Evolutionary conservation across 805 yeast species (phyloP).

Genomic region (Metschnikowia proteae): DNA sequence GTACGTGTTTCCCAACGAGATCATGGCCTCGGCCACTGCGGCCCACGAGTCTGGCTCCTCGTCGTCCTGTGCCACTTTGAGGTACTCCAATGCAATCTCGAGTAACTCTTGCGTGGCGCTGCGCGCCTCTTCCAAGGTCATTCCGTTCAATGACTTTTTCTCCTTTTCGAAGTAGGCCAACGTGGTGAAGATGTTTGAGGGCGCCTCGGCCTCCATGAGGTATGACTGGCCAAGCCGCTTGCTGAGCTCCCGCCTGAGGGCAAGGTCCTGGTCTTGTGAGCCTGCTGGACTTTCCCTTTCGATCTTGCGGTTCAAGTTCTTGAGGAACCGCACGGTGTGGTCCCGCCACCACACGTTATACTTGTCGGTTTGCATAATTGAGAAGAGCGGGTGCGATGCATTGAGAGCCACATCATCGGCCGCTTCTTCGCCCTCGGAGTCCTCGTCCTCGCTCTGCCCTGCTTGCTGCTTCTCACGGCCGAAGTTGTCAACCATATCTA

Average conservation of each 20-base stretch:
- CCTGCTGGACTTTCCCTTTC: neutral
- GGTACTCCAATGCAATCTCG: slow-evolving; percentile 51
- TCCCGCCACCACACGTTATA: slow-evolving; percentile 58
- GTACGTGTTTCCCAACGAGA: slow-evolving; percentile 70
- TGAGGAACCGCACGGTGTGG: slow-evolving; percentile 33
- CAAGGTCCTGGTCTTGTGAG: slow-evolving; percentile 11
- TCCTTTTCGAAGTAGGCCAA: slow-evolving; percentile 50
- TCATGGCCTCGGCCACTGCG: slow-evolving; percentile 79
- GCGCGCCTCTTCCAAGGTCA: slow-evolving; percentile 43
- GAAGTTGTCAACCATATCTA: slow-evolving; percentile 64
- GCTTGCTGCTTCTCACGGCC: slow-evolving; percentile 49
- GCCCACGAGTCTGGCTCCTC: slow-evolving; percentile 82
- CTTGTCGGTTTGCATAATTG: slow-evolving; percentile 35
- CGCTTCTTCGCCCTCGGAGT: slow-evolving; percentile 31
- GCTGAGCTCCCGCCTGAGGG: slow-evolving; percentile 38
- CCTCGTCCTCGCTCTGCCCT: slow-evolving; percentile 59
- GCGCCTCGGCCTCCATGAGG: slow-evolving; percentile 61
- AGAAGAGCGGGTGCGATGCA: slow-evolving; percentile 54
- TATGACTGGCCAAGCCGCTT: slow-evolving; percentile 59
- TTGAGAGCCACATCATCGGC: slow-evolving; percentile 31
- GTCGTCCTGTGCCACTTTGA: slow-evolving; percentile 58
- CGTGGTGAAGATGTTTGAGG: slow-evolving; percentile 51
- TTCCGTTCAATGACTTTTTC: slow-evolving; percentile 32
- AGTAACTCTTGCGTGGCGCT: slow-evolving; percentile 46
- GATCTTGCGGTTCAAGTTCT: slow-evolving; percentile 25